A percentile compares a stretch with the other conserved stretches of the same genome.
These are phyloP conservation scores for Abrus precatorius DNA, from an alignment of 306 rosid species.

Conservation along the genomic window DNA sequence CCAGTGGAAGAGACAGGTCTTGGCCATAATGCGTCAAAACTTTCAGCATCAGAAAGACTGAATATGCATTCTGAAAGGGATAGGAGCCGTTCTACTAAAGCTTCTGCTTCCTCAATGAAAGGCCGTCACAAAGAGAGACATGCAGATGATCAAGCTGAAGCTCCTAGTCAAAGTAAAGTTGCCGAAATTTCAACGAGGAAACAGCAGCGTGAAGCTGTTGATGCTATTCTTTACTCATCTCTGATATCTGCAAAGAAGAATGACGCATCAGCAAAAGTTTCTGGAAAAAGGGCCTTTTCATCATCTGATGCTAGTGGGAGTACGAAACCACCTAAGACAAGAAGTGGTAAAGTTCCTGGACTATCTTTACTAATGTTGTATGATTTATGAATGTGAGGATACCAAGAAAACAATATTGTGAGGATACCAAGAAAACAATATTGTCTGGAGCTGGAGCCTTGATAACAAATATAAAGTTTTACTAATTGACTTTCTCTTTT, in stretches of 20 bases:
- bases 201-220: slow-evolving; percentile 91
- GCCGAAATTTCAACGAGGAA: slow-evolving; percentile 84
- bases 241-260: slow-evolving; percentile 81
- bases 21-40: slow-evolving; percentile 48
- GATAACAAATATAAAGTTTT: slow-evolving; percentile 3
- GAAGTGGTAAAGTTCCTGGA: slow-evolving; percentile 59
- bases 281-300: slow-evolving; percentile 62
- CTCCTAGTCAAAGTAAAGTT: slow-evolving; percentile 53
- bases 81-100: slow-evolving; percentile 52
- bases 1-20: slow-evolving; percentile 51
- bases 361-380: slow-evolving; percentile 45
- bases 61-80: slow-evolving; percentile 54
- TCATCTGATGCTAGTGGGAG: slow-evolving; percentile 56
- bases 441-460: not conserved
- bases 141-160: slow-evolving; percentile 52
- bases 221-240: slow-evolving; percentile 84
- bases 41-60: slow-evolving; percentile 49
- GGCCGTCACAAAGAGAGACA: slow-evolving; percentile 52
- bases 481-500: not conserved
- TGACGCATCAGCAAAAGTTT: slow-evolving; percentile 56
- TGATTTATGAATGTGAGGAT: slow-evolving; percentile 38
- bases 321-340: slow-evolving; percentile 68
- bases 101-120: slow-evolving; percentile 54
- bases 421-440: not conserved
- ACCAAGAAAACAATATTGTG: slow-evolving; percentile 14